Evolutionary conservation across 73 alveolate genomes (phyloP).

Genomic region (Effrenium voratum): DNA sequence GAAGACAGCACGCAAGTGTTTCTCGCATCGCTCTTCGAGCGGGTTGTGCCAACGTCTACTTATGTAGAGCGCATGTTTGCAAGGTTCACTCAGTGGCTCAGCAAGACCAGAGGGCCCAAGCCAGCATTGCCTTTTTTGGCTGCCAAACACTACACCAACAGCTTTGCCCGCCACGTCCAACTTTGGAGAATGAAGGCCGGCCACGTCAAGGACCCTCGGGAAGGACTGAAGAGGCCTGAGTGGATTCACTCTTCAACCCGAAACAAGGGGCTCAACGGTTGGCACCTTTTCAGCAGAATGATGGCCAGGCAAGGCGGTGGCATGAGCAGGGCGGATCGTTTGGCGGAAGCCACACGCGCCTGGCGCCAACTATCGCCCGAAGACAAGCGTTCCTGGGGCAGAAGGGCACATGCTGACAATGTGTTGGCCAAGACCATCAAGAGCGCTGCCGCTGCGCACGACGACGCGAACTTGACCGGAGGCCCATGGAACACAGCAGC

Average conservation of each 20-base stretch:
- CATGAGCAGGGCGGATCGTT: too few species aligned
- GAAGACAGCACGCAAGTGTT: background rate
- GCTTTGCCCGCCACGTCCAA: background rate
- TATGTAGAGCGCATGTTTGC: slow-evolving; percentile 37
- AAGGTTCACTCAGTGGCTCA: slow-evolving; percentile 33
- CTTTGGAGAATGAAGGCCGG: background rate
- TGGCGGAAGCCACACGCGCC: too few species aligned
- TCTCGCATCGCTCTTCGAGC: background rate
- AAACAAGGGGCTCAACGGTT: slow-evolving; percentile 24
- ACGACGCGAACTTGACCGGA: too few species aligned
- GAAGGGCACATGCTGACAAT: too few species aligned
- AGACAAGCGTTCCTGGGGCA: too few species aligned
- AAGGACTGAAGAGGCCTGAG: background rate
- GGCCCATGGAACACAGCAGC: slow-evolving; percentile 7
- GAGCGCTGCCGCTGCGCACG: too few species aligned
- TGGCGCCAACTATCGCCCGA: too few species aligned
- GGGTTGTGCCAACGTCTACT: slow-evolving; percentile 43
- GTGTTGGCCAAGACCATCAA: too few species aligned
- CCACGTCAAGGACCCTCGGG: background rate
- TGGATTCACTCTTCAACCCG: background rate
- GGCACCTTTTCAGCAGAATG: background rate
- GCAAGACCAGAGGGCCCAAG: too few species aligned
- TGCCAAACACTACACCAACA: background rate
- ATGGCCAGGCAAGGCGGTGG: too few species aligned
- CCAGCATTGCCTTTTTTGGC: background rate